A percentile compares a stretch with the other conserved stretches of the same genome.
Conservation (phyloP, 1,284 basidiomycete species). For the Cutaneotrichosporon cavernicola region DNA sequence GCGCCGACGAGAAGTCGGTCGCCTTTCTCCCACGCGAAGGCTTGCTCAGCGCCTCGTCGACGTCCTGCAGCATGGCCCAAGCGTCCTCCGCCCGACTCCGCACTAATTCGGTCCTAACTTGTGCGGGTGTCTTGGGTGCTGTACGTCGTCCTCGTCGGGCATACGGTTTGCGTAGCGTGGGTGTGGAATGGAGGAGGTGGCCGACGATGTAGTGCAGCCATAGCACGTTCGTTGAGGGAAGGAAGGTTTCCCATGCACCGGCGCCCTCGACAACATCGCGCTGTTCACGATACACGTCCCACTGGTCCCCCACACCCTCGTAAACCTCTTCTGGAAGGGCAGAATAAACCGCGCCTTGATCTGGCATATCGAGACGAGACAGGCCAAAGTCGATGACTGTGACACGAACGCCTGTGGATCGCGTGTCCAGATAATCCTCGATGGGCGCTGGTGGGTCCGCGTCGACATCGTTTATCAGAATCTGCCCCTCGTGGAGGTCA, state of each 20-base stretch:
- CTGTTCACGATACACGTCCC: slow-evolving; percentile 92
- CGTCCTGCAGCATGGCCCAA: slow-evolving; percentile 20
- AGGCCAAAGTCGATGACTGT: slow-evolving; percentile 94
- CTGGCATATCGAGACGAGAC: slow-evolving; percentile 65
- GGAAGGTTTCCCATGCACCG: slow-evolving; percentile 14
- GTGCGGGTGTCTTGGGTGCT: not conserved
- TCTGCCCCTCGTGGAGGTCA: slow-evolving; percentile 97
- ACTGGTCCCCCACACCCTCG: slow-evolving; percentile 83
- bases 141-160: slow-evolving; percentile 1
- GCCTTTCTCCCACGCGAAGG: not conserved
- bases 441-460: slow-evolving; percentile 35
- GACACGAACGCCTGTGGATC: slow-evolving; percentile 63
- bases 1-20: slow-evolving; percentile 9
- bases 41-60: slow-evolving; percentile 11
- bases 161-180: slow-evolving; percentile 33
- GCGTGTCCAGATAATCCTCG: slow-evolving; percentile 34
- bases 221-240: slow-evolving; percentile 26
- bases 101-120: not conserved
- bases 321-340: slow-evolving; percentile 73
- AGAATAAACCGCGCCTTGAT: slow-evolving; percentile 18
- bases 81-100: slow-evolving; percentile 18
- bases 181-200: slow-evolving; percentile 35
- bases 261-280: slow-evolving; percentile 38
- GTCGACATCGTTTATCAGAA: slow-evolving; percentile 63
- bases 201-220: slow-evolving; percentile 48